Evolutionary conservation across 768 basidiomycete species (phyloP), one percentile per base, ranked within the genome.

Genomic region (Xerocomellus chrysenteron): DNA sequence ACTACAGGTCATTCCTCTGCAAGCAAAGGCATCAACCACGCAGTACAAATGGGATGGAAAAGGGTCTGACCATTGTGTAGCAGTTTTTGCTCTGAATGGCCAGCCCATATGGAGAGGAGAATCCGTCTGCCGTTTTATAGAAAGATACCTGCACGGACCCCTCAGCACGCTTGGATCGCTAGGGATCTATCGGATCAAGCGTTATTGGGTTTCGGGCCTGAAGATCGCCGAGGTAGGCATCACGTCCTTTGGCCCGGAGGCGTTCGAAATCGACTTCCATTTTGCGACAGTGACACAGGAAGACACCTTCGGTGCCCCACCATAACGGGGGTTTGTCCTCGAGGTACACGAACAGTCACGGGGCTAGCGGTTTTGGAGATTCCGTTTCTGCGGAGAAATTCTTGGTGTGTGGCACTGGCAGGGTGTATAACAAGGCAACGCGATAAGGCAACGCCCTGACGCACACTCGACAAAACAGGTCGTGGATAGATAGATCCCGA

Each of bases 1-100:
- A 71, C 66, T 68, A 65, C 37, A 63, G 60, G 55, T 55, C 46
- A 52, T 47, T 41, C 60, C 56, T 60, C 59, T 57, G 70, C 66
- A 71, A 59, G 62, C 65, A 66, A 69, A 71, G 70, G 67, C 19
- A 44, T 62, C 55, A 56, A 64, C 62, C 63, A 45, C 5, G 41
- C 57, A 59, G 59, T 68, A 66, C 67, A 69, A 56, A 69, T 68
- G 68, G 37, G 67, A 57, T 43, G 58, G 58, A 60, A 67, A 52
- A 52, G 59, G 58, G 67, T 62, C 65, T 65, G 68, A 62, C 67
- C 68, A 65, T 55, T 41, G 57, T 54, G 65, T 65, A 69, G 65
- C 57, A 58, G 55, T n/a, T 53, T 57, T 49, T 35, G 65, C 48
- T 43, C 61, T 35, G 52, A 30, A 60, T 55, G 52, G 52, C 32